Conservation (phyloP, 2,329 filamentous ascomycete genomes). For the Tolypocladium pustulatum region DNA sequence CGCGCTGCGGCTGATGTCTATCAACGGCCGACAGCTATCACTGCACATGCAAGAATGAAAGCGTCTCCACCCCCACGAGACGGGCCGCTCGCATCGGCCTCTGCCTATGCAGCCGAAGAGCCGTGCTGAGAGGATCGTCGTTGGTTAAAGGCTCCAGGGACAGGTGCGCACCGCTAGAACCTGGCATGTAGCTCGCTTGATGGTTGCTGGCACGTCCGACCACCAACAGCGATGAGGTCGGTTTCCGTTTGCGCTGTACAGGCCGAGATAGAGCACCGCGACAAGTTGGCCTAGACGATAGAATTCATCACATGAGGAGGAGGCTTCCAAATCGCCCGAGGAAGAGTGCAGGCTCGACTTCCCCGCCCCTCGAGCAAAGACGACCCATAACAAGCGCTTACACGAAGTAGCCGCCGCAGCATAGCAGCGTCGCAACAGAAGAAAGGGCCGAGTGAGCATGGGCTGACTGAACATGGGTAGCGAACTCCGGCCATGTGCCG, state of each 20-base stretch:
- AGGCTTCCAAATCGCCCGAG: background rate
- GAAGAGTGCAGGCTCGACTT: background rate
- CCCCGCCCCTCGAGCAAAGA: background rate
- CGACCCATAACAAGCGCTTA: background rate
- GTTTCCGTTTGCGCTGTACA: background rate
- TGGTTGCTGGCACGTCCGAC: background rate
- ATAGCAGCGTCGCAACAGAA: background rate
- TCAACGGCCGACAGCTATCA: background rate
- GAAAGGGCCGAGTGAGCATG: background rate
- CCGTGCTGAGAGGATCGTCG: background rate
- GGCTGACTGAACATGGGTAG: background rate
- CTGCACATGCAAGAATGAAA: background rate
- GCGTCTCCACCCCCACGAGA: background rate
- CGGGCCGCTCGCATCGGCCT: background rate
- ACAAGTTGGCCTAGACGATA: background rate
- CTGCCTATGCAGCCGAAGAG: background rate
- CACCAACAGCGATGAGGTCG: background rate
- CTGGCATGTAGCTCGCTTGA: background rate
- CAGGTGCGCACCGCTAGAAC: background rate
- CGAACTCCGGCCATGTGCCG: background rate
- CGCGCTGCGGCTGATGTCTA: background rate
- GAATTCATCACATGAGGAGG: background rate
- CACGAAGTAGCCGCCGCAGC: background rate
- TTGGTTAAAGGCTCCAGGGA: too few species aligned
- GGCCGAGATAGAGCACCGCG: background rate